Conservation (phyloP, 345 rosid species). For the Citrus mangshanensis region DNA sequence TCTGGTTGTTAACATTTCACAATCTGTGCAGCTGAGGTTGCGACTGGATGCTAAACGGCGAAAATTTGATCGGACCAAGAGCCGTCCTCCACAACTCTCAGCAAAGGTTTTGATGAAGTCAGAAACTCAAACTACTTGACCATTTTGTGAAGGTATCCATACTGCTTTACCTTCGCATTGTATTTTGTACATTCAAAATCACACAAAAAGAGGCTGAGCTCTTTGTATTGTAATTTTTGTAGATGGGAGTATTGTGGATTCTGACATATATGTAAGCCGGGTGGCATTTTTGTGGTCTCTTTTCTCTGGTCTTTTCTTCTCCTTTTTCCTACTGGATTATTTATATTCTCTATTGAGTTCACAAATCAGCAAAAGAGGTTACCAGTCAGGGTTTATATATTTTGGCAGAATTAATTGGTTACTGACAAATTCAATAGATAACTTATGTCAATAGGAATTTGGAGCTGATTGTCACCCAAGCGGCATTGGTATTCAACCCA, state of each 20-base stretch:
- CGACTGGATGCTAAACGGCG: conserved; percentile 36
- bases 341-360: neutral
- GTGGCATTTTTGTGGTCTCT: neutral
- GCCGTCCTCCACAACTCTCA: neutral
- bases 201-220: neutral
- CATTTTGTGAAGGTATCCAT: neutral
- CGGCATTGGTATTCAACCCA: neutral
- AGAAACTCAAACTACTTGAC: neutral
- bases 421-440: neutral
- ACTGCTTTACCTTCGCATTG: neutral
- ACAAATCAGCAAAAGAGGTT: neutral
- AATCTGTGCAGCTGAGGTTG: conserved; percentile 53
- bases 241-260: neutral
- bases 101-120: neutral
- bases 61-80: conserved; percentile 24
- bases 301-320: neutral
- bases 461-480: neutral
- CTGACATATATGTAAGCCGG: neutral
- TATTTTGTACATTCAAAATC: conserved; percentile 4
- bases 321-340: neutral
- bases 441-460: neutral
- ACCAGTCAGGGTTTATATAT: neutral
- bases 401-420: neutral
- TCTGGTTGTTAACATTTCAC: conserved; percentile 14
- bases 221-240: conserved; percentile 1